Evolutionary conservation across 2,329 filamentous ascomycete species (phyloP).

Genomic region (Dissoconium aciculare): DNA sequence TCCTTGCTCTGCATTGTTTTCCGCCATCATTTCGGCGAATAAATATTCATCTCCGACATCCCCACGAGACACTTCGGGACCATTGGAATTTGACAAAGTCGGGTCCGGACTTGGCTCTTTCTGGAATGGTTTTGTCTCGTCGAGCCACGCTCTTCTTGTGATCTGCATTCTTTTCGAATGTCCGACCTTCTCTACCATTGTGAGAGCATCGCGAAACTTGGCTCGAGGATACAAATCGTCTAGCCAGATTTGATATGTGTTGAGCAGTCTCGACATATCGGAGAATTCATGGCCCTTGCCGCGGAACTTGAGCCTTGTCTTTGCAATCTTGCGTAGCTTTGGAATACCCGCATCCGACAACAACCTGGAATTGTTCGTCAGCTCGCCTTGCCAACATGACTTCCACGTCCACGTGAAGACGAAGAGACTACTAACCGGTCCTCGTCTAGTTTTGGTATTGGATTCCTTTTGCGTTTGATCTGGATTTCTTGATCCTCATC

Average conservation of each 20-base stretch:
- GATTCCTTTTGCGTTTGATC: constrained; percentile 59
- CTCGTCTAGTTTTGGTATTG: constrained; percentile 78
- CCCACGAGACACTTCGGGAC: constrained; percentile 2
- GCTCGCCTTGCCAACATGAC: constrained; percentile 3
- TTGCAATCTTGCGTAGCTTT: constrained; percentile 57
- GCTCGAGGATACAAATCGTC: constrained; percentile 92
- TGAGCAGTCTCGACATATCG: constrained; percentile 66
- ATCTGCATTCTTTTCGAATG: constrained; percentile 66
- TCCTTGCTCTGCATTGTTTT: constrained; percentile 10
- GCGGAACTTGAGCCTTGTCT: constrained; percentile 59
- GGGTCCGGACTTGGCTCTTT: constrained; percentile 11
- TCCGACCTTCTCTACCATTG: constrained; percentile 84
- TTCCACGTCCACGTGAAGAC: not conserved
- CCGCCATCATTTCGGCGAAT: constrained; percentile 3
- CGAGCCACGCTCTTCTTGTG: constrained; percentile 69
- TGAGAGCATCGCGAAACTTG: constrained; percentile 76
- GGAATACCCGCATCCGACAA: constrained; percentile 73
- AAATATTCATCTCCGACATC: constrained; percentile 4
- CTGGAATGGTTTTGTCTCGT: constrained; percentile 48
- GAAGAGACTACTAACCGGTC: constrained; percentile 39
- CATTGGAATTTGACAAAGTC: constrained; percentile 9
- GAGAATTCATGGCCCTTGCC: constrained; percentile 95
- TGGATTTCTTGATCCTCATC: constrained; percentile 81
- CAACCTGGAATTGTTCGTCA: constrained; percentile 38
- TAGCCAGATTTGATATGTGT: constrained; percentile 91